Percentiles rank a stretch among this genome's conserved stretches.
These are phyloP conservation scores for Herpetomonas tarakana DNA, from an alignment of 208 protist species.

Conservation along the genomic window DNA sequence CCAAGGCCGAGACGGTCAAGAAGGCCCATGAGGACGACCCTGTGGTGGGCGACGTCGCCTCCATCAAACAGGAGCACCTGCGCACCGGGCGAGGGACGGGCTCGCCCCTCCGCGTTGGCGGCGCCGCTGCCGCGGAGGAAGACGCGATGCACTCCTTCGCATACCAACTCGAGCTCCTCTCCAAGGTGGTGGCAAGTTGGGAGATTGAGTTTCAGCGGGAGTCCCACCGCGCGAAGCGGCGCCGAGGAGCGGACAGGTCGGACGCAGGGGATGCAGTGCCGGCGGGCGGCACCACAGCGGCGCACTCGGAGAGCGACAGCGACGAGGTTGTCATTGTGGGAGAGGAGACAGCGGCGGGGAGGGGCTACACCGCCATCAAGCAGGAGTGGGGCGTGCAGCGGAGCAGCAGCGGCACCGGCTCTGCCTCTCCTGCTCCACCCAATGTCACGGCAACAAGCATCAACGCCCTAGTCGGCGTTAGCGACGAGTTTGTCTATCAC, in stretches of 20 bases:
- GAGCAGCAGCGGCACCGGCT: neutral
- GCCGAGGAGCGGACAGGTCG: neutral
- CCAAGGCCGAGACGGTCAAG: neutral
- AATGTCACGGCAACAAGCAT: conserved; percentile 21
- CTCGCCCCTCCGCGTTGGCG: neutral
- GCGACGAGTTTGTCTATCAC: conserved; percentile 85
- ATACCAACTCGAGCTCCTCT: conserved; percentile 74
- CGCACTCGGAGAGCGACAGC: conserved; percentile 4
- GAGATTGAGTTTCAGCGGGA: conserved; percentile 70
- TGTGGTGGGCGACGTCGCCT: conserved; percentile 57
- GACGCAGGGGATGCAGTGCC: conserved; percentile 1
- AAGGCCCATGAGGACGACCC: conserved; percentile 3
- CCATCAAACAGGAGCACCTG: conserved; percentile 74
- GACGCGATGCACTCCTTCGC: conserved; percentile 20
- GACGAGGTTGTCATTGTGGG: conserved; percentile 28
- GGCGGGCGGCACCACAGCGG: neutral
- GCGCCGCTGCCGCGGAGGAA: neutral
- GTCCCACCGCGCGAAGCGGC: conserved; percentile 21
- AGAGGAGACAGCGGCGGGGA: conserved; percentile 21
- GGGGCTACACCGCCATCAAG: conserved; percentile 53
- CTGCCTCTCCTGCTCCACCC: neutral
- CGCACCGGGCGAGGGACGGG: neutral
- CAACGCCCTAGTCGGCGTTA: conserved; percentile 51
- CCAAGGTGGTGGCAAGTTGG: conserved; percentile 80
- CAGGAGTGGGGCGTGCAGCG: conserved; percentile 36